Percentiles rank a stretch among this genome's conserved stretches.
These are phyloP conservation scores for Fusarium siculi DNA, from an alignment of 2,329 filamentous ascomycete species.

Conservation along the genomic window DNA sequence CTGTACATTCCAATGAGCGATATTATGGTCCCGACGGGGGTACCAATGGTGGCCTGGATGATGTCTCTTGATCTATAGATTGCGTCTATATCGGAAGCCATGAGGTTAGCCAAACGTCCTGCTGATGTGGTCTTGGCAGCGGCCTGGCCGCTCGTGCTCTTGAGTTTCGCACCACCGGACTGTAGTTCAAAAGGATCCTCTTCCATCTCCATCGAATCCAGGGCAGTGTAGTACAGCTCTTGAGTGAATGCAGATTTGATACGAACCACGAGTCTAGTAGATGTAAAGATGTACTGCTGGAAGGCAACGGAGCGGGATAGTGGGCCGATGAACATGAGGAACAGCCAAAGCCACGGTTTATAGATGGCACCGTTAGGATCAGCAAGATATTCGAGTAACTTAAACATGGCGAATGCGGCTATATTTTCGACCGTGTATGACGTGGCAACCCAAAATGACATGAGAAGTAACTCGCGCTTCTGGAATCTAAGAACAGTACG, in stretches of 20 bases:
- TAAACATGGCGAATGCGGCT: slow-evolving; percentile 64
- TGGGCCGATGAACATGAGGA: slow-evolving; percentile 64
- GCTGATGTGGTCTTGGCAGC: slow-evolving; percentile 55
- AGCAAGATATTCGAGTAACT: slow-evolving; percentile 62
- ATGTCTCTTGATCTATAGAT: slow-evolving; percentile 64
- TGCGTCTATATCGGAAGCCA: slow-evolving; percentile 68
- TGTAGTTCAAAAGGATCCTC: slow-evolving; percentile 59
- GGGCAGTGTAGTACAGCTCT: slow-evolving; percentile 66
- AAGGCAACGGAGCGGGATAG: slow-evolving; percentile 59
- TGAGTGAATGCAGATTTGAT: slow-evolving; percentile 67
- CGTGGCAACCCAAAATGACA: slow-evolving; percentile 55
- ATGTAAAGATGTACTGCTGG: slow-evolving; percentile 68
- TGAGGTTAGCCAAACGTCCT: slow-evolving; percentile 65
- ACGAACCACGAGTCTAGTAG: slow-evolving; percentile 66
- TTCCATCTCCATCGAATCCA: slow-evolving; percentile 66
- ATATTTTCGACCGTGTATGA: slow-evolving; percentile 60
- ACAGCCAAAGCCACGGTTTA: slow-evolving; percentile 63
- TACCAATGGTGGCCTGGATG: slow-evolving; percentile 57
- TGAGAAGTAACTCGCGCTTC: slow-evolving; percentile 54
- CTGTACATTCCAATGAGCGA: slow-evolving; percentile 64
- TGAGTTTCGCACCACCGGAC: slow-evolving; percentile 38
- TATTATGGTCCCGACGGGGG: slow-evolving; percentile 59
- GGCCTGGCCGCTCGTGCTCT: slow-evolving; percentile 42
- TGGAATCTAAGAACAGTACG: slow-evolving; percentile 59
- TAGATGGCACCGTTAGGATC: slow-evolving; percentile 56